Percentiles rank a stretch among this genome's conserved stretches.
Conservation (phyloP, 495 filamentous ascomycete genomes). For the Rhypophila decipiens region DNA sequence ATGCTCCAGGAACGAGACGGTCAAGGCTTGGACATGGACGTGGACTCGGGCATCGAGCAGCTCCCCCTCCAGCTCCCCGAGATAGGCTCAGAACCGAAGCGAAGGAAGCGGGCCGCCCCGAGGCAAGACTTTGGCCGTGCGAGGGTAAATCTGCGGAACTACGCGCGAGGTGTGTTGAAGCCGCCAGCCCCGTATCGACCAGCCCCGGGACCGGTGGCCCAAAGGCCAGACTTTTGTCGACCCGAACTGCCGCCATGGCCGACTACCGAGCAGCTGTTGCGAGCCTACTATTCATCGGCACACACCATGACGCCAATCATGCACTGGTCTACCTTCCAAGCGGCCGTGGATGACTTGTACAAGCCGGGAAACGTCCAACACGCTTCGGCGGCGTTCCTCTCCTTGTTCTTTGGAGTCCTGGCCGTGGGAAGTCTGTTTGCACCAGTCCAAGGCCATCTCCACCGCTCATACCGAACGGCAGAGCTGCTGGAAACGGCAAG, state of each 20-base stretch:
- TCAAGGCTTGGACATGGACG: conserved; percentile 50
- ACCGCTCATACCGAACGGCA: conserved; percentile 56
- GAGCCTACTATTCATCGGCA: conserved; percentile 65
- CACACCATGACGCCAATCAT: conserved; percentile 79
- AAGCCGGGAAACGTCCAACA: conserved; percentile 55
- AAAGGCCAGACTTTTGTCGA: conserved; percentile 36
- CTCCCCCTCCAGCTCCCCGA: conserved; percentile 63
- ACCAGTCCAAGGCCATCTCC: conserved; percentile 43
- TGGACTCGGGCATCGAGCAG: conserved; percentile 53
- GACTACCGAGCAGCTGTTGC: conserved; percentile 67
- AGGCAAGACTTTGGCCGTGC: conserved; percentile 65
- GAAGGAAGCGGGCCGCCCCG: conserved; percentile 50
- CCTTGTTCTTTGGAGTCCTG: conserved; percentile 77
- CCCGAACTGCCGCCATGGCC: conserved; percentile 65
- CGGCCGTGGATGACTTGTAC: conserved; percentile 74
- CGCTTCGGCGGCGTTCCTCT: conserved; percentile 67
- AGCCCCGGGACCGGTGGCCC: conserved; percentile 39
- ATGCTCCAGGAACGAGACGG: conserved; percentile 44
- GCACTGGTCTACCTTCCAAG: conserved; percentile 80
- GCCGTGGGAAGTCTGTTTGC: conserved; percentile 79
- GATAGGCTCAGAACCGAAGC: conserved; percentile 56
- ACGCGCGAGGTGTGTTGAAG: conserved; percentile 75
- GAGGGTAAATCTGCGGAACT: conserved; percentile 64
- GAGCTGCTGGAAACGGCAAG: conserved; percentile 67
- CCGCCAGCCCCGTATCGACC: conserved; percentile 66